A percentile compares a stretch with the other conserved stretches of the same genome.
Conservation (phyloP, 2,329 filamentous ascomycete genomes). For the Phyllosticta capitalensis region DNA sequence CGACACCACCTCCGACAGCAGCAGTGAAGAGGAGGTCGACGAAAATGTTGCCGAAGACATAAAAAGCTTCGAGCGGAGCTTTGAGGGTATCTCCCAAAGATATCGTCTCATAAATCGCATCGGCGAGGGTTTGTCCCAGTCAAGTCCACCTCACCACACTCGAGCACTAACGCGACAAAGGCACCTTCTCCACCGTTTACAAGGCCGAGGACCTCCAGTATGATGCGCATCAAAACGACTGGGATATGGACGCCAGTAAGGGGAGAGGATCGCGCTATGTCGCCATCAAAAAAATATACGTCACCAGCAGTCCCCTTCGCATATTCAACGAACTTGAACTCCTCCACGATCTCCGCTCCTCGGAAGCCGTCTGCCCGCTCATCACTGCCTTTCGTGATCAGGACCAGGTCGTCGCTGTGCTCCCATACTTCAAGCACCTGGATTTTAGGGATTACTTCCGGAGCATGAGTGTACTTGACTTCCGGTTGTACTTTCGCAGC, state of each 20-base stretch:
- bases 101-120: conserved; percentile 94
- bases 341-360: conserved; percentile 75
- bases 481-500: conserved; percentile 80
- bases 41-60: conserved; percentile 63
- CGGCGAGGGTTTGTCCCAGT: conserved; percentile 62
- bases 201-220: conserved; percentile 93
- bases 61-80: conserved; percentile 69
- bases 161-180: conserved; percentile 36
- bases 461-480: conserved; percentile 75
- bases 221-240: conserved; percentile 72
- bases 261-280: conserved; percentile 64
- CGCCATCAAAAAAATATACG: conserved; percentile 98
- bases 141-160: background rate
- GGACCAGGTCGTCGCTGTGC: conserved; percentile 88
- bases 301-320: conserved; percentile 85
- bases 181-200: conserved; percentile 97
- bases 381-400: conserved; percentile 94
- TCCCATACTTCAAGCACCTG: conserved; percentile 91
- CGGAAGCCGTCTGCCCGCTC: conserved; percentile 79
- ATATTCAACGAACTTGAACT: conserved; percentile 96
- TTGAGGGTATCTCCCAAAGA: conserved; percentile 71
- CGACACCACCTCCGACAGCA: conserved; percentile 36
- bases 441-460: conserved; percentile 95
- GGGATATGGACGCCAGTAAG: conserved; percentile 61
- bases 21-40: conserved; percentile 50